Percentiles rank a stretch among this genome's conserved stretches.
Conservation (phyloP, 2,329 filamentous ascomycete genomes). For the Microsporum audouinii region DNA sequence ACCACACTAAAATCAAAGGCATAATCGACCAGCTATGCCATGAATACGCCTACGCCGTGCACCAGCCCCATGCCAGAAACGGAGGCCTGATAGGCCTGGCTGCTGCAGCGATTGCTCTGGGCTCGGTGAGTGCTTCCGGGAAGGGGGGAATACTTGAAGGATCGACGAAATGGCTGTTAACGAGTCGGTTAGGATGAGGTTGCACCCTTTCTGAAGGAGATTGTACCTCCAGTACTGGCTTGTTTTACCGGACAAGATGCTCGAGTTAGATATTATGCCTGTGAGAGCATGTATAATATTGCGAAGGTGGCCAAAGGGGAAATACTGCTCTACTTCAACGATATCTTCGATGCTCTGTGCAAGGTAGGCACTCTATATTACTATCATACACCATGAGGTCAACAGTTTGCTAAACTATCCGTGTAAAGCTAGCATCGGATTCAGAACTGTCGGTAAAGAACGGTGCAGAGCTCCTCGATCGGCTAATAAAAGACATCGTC, state of each 20-base stretch:
- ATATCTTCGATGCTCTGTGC: slow-evolving; percentile 93
- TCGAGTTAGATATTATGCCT: slow-evolving; percentile 92
- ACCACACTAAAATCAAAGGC: slow-evolving; percentile 68
- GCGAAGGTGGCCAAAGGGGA: slow-evolving; percentile 98
- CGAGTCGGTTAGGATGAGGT: slow-evolving; percentile 54
- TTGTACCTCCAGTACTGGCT: slow-evolving; percentile 89
- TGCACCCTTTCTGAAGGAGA: slow-evolving; percentile 79
- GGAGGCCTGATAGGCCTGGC: slow-evolving; percentile 91
- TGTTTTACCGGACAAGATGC: slow-evolving; percentile 99
- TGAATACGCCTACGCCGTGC: slow-evolving; percentile 93
- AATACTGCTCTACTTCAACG: slow-evolving; percentile 93
- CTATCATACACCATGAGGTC: neutral
- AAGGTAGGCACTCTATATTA: slow-evolving; percentile 50
- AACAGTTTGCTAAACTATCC: slow-evolving; percentile 13
- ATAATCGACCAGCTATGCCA: slow-evolving; percentile 95
- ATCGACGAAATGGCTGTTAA: neutral
- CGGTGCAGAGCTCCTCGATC: slow-evolving; percentile 86
- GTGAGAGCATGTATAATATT: slow-evolving; percentile 99
- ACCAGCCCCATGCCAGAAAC: slow-evolving; percentile 92
- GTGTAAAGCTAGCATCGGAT: slow-evolving; percentile 70
- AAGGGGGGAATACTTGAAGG: neutral
- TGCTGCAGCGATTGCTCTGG: slow-evolving; percentile 88
- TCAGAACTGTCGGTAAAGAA: slow-evolving; percentile 97
- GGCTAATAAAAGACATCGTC: slow-evolving; percentile 90
- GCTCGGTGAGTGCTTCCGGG: slow-evolving; percentile 54